Base-by-base conservation (phyloP, 2,329 filamentous ascomycete species). In the Colletotrichum tamarilloi region DNA sequence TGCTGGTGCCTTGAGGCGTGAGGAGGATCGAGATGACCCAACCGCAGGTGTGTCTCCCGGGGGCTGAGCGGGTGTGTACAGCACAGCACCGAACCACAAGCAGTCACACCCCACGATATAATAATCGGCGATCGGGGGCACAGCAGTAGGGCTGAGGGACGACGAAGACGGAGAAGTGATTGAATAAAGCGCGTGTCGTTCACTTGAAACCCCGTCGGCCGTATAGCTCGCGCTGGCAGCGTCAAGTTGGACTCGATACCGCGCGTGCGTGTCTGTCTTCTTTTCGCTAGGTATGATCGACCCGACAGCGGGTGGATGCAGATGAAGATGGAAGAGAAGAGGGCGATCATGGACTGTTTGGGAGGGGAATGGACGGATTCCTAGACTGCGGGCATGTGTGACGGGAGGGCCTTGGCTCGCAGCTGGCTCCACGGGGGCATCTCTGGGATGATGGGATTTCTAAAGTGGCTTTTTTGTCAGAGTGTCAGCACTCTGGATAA, bases 1-100 rank as follows among this genome's bases (percentile, higher is more conserved):
- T 49, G 52, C 58, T 56, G 67, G 42, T 62, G 62, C 67, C 56
- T 73, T 71, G 28, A 38, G 58, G 62, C 52, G 53, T 24, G 53
- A 67, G 35, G 42, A 62, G 46, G 58, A 70, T 67, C 58, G 63
- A 71, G 73, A 74, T 65, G 58, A 62, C 65, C 60, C 65, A 59
- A 67, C 49, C 56, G 66, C 53, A 60, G 42, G 67, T 64, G 38
- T 59, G 53, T 62, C 58, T 57, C 52, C 62, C 63, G 68, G 69
- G 73, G 73, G 71, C 73, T 67, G 67, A 74, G 73, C 62, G n/a
- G 35, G 42, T 52, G 67, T 52, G 67, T 52, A 73, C 64, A 73
- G 58, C 71, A 60, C 58, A 70, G 62, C 42, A 49, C 42, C 62
- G 62, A 32, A 68, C 35, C 55, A 69, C 28, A 46, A 73, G 60